Conservation (phyloP, 2,329 filamentous ascomycete genomes). For the Ploettnerulaceae sp. region DNA sequence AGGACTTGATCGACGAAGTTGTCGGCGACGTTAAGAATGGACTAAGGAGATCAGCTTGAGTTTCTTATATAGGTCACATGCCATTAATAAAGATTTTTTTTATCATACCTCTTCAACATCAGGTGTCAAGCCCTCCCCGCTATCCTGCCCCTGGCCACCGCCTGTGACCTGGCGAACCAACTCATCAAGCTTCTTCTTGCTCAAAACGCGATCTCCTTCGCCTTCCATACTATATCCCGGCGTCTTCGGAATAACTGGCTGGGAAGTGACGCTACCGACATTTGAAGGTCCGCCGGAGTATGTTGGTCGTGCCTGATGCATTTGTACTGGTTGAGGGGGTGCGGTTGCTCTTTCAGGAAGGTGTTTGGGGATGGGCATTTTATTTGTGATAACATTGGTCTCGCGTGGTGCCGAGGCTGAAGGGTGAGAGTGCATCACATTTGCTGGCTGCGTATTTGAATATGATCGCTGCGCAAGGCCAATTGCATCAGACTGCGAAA, state of each 20-base stretch:
- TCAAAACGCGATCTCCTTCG: conserved; percentile 88
- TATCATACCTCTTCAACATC: conserved; percentile 92
- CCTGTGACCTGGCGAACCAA: conserved; percentile 91
- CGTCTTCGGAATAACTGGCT: conserved; percentile 77
- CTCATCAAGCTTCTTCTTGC: conserved; percentile 96
- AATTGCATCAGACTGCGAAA: conserved; percentile 33
- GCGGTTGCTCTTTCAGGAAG: conserved; percentile 63
- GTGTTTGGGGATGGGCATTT: conserved; percentile 54
- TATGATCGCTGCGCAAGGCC: conserved; percentile 33
- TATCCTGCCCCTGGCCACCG: conserved; percentile 64
- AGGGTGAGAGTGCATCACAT: conserved; percentile 33
- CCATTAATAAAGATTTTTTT: no score
- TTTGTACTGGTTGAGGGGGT: conserved; percentile 67
- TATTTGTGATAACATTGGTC: conserved; percentile 28
- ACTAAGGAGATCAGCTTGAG: conserved; percentile 45
- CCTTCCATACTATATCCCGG: conserved; percentile 84
- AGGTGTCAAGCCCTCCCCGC: conserved; percentile 74
- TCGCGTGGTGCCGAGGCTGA: conserved; percentile 27
- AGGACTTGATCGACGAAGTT: conserved; percentile 93
- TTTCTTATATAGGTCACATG: no score
- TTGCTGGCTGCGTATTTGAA: conserved; percentile 29
- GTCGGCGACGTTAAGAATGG: conserved; percentile 82
- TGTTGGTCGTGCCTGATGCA: conserved; percentile 73
- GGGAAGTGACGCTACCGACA: conserved; percentile 73
- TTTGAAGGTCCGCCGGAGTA: conserved; percentile 71